Percentiles rank a stretch among this genome's conserved stretches.
These are phyloP conservation scores for Naganishia antarctica DNA, from an alignment of 768 basidiomycete species.

Conservation along the genomic window DNA sequence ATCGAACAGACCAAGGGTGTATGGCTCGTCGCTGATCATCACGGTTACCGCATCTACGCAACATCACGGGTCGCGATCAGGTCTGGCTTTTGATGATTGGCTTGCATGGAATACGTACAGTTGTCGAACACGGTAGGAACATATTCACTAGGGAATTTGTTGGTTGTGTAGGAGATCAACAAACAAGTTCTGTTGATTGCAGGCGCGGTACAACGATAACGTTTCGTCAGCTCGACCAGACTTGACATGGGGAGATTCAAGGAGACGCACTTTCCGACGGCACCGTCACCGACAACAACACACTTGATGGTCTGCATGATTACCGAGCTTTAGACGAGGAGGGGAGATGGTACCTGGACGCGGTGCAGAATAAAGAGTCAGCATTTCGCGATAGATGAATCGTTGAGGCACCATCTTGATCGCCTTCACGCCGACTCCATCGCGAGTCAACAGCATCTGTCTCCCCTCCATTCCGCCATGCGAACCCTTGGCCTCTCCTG, in stretches of 20 bases:
- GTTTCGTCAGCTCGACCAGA: not conserved
- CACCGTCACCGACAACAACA: constrained; percentile 49
- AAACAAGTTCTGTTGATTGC: constrained; percentile 63
- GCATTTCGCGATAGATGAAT: too few species aligned
- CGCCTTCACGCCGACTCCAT: too few species aligned
- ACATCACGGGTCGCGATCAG: constrained; percentile 8
- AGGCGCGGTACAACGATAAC: not conserved
- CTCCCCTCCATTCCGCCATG: too few species aligned
- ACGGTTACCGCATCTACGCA: constrained; percentile 80
- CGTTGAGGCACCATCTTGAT: too few species aligned
- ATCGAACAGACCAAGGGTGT: constrained; percentile 96
- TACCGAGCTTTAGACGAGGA: not conserved
- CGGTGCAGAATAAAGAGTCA: not conserved
- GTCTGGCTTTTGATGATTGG: too few species aligned
- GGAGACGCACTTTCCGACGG: constrained; percentile 46
- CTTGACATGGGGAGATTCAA: not conserved
- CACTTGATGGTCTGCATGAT: constrained; percentile 27
- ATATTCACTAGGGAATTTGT: constrained; percentile 85
- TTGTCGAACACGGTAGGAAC: constrained; percentile 51
- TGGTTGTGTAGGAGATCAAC: constrained; percentile 92
- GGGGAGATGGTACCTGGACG: not conserved
- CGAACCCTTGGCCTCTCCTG: too few species aligned
- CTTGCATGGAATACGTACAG: constrained; percentile 16
- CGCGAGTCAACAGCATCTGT: too few species aligned
- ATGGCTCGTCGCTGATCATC: constrained; percentile 99